These are phyloP conservation scores for Botryobasidium botryosum DNA, from an alignment of 768 basidiomycete genomes.

Conservation along the genomic window DNA sequence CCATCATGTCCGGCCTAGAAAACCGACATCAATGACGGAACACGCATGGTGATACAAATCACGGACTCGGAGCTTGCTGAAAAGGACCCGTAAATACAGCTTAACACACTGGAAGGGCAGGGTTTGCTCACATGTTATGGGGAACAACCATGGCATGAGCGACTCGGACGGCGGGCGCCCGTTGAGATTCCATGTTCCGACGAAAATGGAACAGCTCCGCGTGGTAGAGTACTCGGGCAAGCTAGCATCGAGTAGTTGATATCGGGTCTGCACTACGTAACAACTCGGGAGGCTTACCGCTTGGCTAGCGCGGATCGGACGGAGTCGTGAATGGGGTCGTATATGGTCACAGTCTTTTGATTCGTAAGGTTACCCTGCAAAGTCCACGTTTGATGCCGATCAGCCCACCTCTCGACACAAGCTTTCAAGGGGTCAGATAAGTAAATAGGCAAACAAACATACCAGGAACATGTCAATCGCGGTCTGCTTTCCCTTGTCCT, in stretches of 20 bases:
- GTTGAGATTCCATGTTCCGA: slow-evolving; percentile 94
- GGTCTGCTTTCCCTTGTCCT: slow-evolving; percentile 83
- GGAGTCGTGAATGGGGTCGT: slow-evolving; percentile 84
- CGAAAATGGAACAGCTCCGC: slow-evolving; percentile 54
- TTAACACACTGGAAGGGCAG: too few relatives aligned
- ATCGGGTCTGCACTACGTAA: slow-evolving; percentile 1
- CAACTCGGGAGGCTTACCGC: slow-evolving; percentile 31
- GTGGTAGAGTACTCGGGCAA: slow-evolving; percentile 70
- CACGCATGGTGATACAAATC: not conserved
- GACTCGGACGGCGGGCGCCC: slow-evolving; percentile 71
- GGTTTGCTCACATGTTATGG: slow-evolving; percentile 45
- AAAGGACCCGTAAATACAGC: too few relatives aligned
- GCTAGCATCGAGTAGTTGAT: slow-evolving; percentile 23
- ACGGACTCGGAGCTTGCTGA: slow-evolving; percentile 34
- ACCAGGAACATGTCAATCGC: slow-evolving; percentile 96
- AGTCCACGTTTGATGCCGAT: too few relatives aligned
- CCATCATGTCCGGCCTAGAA: slow-evolving; percentile 53
- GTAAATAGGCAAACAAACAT: slow-evolving; percentile 16
- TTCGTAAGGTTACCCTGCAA: slow-evolving; percentile 81
- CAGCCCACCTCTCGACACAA: not conserved
- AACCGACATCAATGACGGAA: slow-evolving; percentile 7
- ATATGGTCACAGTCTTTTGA: slow-evolving; percentile 77
- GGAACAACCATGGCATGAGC: slow-evolving; percentile 81
- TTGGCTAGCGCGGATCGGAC: slow-evolving; percentile 53
- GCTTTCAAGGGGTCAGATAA: not conserved